Conservation (phyloP, 495 filamentous ascomycete species). For the Annulohypoxylon maeteangense region DNA sequence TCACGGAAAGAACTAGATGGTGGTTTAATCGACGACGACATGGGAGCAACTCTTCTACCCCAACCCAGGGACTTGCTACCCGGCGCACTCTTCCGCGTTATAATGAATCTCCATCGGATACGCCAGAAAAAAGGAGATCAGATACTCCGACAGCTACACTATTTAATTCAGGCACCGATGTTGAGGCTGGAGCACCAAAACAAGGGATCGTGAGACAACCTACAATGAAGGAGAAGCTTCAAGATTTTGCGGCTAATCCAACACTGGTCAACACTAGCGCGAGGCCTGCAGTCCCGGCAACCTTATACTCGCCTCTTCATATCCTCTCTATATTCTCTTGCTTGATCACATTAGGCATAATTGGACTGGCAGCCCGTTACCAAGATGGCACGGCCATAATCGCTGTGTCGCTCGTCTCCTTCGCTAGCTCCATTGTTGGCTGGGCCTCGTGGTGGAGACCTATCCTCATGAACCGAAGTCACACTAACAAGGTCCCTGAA, state of each 20-base stretch:
- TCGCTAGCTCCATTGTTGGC: conserved; percentile 62
- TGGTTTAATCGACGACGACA: conserved; percentile 6
- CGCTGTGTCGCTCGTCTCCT: conserved; percentile 57
- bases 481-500: conserved; percentile 59
- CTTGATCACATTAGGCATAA: conserved; percentile 60
- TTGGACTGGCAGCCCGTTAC: conserved; percentile 47
- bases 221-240: conserved; percentile 50
- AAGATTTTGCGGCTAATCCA: conserved; percentile 51
- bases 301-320: conserved; percentile 61
- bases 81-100: background rate
- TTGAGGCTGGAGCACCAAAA: conserved; percentile 33
- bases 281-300: conserved; percentile 59
- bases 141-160: conserved; percentile 7
- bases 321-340: conserved; percentile 62
- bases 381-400: conserved; percentile 66
- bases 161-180: conserved; percentile 22
- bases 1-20: background rate
- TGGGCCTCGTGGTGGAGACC: conserved; percentile 66
- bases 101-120: conserved; percentile 12
- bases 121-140: conserved; percentile 2
- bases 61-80: background rate
- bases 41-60: conserved; percentile 3
- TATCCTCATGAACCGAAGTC: conserved; percentile 59
- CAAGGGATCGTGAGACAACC: conserved; percentile 40
- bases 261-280: conserved; percentile 47